Evolutionary conservation across 2,329 filamentous ascomycete genomes (phyloP).

Genomic region (Botryotinia calthae): DNA sequence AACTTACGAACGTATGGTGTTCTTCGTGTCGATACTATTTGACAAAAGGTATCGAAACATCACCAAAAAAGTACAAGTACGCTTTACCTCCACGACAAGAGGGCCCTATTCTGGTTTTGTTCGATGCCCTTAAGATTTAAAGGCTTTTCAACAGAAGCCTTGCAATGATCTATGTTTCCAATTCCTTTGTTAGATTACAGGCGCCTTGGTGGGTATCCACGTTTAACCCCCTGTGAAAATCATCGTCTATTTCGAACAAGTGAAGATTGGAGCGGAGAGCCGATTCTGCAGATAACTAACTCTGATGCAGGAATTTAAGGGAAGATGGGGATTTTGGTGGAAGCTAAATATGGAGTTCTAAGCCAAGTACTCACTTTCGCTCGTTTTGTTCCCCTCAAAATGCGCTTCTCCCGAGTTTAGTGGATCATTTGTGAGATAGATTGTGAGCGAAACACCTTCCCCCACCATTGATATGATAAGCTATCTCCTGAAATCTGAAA

Average conservation of each 20-base stretch:
- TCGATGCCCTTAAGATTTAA: background rate
- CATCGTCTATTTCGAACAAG: background rate
- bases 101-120: too few relatives aligned
- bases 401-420: background rate
- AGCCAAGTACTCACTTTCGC: background rate
- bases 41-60: background rate
- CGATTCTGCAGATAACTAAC: background rate
- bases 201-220: background rate
- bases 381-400: background rate
- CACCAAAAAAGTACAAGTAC: background rate
- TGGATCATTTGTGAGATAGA: background rate
- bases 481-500: background rate
- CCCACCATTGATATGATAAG: background rate
- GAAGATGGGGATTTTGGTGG: background rate
- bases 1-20: background rate
- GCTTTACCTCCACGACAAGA: background rate
- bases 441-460: background rate
- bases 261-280: background rate
- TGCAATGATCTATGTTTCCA: background rate
- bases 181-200: background rate
- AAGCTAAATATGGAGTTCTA: background rate
- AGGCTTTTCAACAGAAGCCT: background rate
- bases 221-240: background rate
- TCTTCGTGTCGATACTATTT: background rate
- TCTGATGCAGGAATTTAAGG: background rate